Conservation (phyloP, 2,329 filamentous ascomycete species). For the Apiospora aurea region DNA sequence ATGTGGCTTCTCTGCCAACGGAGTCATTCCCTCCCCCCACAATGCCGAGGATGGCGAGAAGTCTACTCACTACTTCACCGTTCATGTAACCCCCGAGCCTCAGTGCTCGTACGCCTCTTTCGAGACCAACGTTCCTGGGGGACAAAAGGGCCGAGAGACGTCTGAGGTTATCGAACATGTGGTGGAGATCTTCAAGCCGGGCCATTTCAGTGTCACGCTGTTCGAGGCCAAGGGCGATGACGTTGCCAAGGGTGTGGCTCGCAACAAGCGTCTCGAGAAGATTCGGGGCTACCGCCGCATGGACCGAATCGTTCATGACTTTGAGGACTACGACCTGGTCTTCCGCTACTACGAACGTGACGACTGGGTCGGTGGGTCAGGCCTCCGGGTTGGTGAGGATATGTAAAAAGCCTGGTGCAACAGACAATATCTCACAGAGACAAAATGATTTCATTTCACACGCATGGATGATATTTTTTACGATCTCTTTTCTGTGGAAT, state of each 20-base stretch:
- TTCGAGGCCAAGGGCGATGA: constrained; percentile 83
- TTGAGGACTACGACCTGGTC: constrained; percentile 95
- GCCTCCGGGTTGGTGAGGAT: constrained; percentile 62
- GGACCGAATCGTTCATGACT: constrained; percentile 94
- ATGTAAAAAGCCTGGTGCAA: constrained; percentile 33
- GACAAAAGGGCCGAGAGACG: constrained; percentile 86
- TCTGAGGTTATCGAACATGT: constrained; percentile 93
- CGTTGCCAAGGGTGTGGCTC: constrained; percentile 36
- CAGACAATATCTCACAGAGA: not conserved
- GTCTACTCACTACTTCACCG: constrained; percentile 91
- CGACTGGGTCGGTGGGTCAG: constrained; percentile 69
- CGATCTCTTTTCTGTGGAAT: not conserved
- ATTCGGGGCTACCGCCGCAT: constrained; percentile 88
- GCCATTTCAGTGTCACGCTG: constrained; percentile 95
- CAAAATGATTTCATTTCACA: not conserved
- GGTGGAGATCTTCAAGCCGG: constrained; percentile 93
- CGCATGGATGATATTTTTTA: not conserved
- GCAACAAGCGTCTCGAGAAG: constrained; percentile 69
- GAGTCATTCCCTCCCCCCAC: constrained; percentile 82
- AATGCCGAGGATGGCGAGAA: constrained; percentile 52
- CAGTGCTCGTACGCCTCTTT: constrained; percentile 98
- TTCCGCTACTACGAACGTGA: constrained; percentile 96
- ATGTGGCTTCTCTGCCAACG: constrained; percentile 97
- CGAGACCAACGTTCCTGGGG: constrained; percentile 94
- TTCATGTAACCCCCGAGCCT: constrained; percentile 96